Base-by-base conservation (phyloP, 345 rosid species). In the Gossypium rotundifolium region DNA sequence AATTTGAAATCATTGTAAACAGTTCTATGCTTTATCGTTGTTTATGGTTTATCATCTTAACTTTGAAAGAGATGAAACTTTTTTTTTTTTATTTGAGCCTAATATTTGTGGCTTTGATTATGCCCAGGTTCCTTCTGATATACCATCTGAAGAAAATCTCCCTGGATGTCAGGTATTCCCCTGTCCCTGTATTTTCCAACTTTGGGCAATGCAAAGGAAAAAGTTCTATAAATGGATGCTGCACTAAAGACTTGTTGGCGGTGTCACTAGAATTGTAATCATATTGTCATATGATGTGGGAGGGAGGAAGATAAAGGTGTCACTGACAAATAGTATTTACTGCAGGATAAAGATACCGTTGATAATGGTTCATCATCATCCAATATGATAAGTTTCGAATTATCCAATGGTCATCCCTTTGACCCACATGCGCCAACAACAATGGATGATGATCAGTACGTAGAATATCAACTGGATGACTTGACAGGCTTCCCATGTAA, bases 381-480 rank as follows among this genome's bases (percentile, higher is more conserved):
- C 65, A 76, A 84, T 55, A 94, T 94, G 95, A 94, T 92, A 67
- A 89, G 88, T 85, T 92, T 92, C 70, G 97, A 92, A 80, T 79
- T 94, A 53, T 83, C 92, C 16, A 77, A 84, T 65, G 97, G 91
- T 16, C 77, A 79, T 81, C 95, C 93, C 0, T 76, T 74, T 77
- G 88, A 88, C 59, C 90, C 90, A 69, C 86, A 86, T 81, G 87
- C 82, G 68, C 86, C 88, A 7, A 80, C 86, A 52, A 64, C 81
- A 58, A 71, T 81, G 74, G 94, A 89, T 54, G 92, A 88, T 79
- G 97, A 92, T 75, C 92, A 85, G 46, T 92, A 81, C 71, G 92
- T 89, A 73, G 98, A 92, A 85, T 92, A 88, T 80, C 87, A 88
- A 65, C 83, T 94, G 46, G 94, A 92, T 64, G 98, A 90, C 80